A percentile compares a stretch with the other conserved stretches of the same genome.
Conservation (phyloP, 768 basidiomycete species). For the Russula griseocarnosa region DNA sequence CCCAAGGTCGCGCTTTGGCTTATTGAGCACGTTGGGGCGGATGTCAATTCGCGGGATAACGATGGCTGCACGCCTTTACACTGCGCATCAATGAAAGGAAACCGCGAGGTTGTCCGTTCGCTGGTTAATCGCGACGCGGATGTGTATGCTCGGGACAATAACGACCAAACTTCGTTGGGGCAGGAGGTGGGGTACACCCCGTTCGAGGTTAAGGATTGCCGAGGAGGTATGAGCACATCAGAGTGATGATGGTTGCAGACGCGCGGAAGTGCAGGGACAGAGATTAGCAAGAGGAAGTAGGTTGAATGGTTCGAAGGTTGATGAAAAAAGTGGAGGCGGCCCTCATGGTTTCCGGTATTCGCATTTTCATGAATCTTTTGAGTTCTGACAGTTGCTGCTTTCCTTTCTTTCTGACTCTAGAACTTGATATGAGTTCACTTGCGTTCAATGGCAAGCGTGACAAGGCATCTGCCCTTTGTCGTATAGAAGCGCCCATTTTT, state of each 20-base stretch:
- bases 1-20: slow-evolving; percentile 9
- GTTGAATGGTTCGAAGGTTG: not conserved
- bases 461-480: not conserved
- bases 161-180: not conserved
- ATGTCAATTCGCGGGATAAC: not conserved
- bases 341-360: not conserved
- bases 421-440: not conserved
- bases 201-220: not conserved
- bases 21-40: not conserved
- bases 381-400: not conserved
- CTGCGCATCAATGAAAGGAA: not conserved
- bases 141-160: not conserved
- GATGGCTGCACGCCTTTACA: not conserved
- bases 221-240: not conserved
- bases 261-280: not conserved
- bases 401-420: not conserved
- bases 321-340: not conserved
- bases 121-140: not conserved
- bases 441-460: not conserved
- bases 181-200: slow-evolving; percentile 19
- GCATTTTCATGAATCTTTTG: not conserved
- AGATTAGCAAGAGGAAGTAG: not conserved
- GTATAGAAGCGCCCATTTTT: no score
- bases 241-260: not conserved
- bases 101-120: not conserved